Percentiles rank a stretch among this genome's conserved stretches.
These are phyloP conservation scores for Lasiosphaeris hirsuta DNA, from an alignment of 495 filamentous ascomycete genomes.

Conservation along the genomic window DNA sequence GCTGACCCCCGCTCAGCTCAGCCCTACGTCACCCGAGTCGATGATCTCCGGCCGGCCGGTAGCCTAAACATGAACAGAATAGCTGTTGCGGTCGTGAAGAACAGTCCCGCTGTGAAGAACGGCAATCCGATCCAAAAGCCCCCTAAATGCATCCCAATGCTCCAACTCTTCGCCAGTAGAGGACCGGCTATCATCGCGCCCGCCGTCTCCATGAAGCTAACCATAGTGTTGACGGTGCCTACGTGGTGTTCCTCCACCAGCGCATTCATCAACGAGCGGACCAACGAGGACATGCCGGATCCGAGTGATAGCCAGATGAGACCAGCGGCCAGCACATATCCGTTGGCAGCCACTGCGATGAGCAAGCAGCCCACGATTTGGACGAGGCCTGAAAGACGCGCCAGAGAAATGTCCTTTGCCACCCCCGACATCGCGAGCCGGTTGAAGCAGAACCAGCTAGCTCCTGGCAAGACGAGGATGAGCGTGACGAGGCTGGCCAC, in stretches of 20 bases:
- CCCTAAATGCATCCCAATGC: constrained; percentile 23
- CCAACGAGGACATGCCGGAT: constrained; percentile 13
- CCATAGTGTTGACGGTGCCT: constrained; percentile 29
- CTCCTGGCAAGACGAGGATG: constrained; percentile 23
- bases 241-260: constrained; percentile 35
- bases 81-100: constrained; percentile 16
- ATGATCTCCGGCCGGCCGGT: neutral
- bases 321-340: constrained; percentile 16
- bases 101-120: constrained; percentile 21
- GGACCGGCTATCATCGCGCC: constrained; percentile 27
- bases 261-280: constrained; percentile 28
- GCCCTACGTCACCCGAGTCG: neutral
- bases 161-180: constrained; percentile 27
- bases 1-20: no score
- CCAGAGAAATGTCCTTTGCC: constrained; percentile 27
- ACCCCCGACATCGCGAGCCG: constrained; percentile 21
- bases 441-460: constrained; percentile 21
- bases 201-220: constrained; percentile 28
- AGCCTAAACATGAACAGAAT: constrained; percentile 24
- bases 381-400: constrained; percentile 19
- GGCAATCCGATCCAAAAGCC: constrained; percentile 30
- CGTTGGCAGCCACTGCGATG: constrained; percentile 21
- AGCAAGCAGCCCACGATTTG: constrained; percentile 17
- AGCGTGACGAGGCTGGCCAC: constrained; percentile 24
- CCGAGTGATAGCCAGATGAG: constrained; percentile 27